Evolutionary conservation across 148 eudicot genomes (phyloP), one percentile per base, ranked within the genome.

Genomic region (Spergularia marina): DNA sequence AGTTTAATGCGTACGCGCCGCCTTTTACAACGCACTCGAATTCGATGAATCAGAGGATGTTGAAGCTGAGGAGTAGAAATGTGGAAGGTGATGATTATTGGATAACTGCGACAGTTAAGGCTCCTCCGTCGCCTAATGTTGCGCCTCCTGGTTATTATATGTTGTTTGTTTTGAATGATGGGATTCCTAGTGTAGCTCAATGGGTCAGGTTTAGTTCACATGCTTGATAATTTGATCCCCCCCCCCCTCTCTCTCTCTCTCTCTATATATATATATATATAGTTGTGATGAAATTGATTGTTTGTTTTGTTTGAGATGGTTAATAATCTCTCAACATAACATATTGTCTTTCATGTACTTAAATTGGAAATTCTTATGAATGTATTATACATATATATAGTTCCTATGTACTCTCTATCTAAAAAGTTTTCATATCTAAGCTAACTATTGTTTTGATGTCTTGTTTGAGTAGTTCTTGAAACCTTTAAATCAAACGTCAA

Each of bases 101-200:
- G 85, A 67, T 79, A 4, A 80, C 23, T 14, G 89, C 85, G 10
- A 66, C 75, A 40, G 72, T 90, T 34, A 77, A 78, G 62, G 91
- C 87, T 41, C 94, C 95, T 7, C 86, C 86, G 2, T 79, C 89
- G 2, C 52, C 85, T 11, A 81, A 82, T 51, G 89, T 88, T 15
- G 92, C 95, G 12, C 92, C 92, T 0, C 75, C 91, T 0, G 92
- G 95, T 0, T 87, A 86, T 77, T 90, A 90, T 69, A 75, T 90
- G 89, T 67, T 88, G 10, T 83, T 79, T 18, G 84, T 90, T 62
- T 82, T 88, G 4, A 82, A 86, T 67, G 79, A 57, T 0, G 91
- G 90, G 40, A 82, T 90, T 40, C 89, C 94, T 10, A 84, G 94
- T 64, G 34, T 71, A 3, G 86, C 89, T n/a, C 81, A 82, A 57